These are phyloP conservation scores for Sanghuangporus baumii DNA, from an alignment of 1,284 basidiomycete species.

Conservation along the genomic window DNA sequence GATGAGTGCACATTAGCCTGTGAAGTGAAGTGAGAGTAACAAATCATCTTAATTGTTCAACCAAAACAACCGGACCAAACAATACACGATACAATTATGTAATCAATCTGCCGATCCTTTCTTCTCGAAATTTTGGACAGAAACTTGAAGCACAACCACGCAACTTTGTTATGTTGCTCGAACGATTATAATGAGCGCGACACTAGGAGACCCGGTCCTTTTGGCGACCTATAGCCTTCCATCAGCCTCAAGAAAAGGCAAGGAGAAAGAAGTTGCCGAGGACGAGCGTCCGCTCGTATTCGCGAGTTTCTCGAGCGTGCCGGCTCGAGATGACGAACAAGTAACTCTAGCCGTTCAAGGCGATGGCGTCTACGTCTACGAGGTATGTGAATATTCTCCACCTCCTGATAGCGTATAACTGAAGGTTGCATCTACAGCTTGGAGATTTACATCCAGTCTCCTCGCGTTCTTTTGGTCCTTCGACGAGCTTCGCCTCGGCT, in stretches of 20 bases:
- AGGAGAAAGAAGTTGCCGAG: slow-evolving; percentile 21
- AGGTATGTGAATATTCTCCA: slow-evolving; percentile 43
- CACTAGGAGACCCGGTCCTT: slow-evolving; percentile 54
- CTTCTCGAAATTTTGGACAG: too few species aligned
- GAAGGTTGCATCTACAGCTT: slow-evolving; percentile 34
- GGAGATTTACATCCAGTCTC: slow-evolving; percentile 59
- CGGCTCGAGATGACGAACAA: slow-evolving; percentile 42
- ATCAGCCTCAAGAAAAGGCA: slow-evolving; percentile 21
- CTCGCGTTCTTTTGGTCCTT: slow-evolving; percentile 63
- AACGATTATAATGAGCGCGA: slow-evolving; percentile 35
- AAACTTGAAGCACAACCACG: background rate
- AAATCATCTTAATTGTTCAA: too few species aligned
- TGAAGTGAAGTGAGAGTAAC: too few species aligned
- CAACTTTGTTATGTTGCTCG: background rate
- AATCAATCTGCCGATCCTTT: too few species aligned
- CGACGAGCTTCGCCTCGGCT: slow-evolving; percentile 53
- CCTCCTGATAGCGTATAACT: background rate
- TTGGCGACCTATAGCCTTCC: slow-evolving; percentile 44
- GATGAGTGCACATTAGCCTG: background rate
- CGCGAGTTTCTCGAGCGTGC: slow-evolving; percentile 34
- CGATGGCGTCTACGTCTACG: slow-evolving; percentile 67
- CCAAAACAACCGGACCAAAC: too few species aligned
- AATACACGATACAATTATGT: too few species aligned
- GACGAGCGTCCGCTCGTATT: slow-evolving; percentile 31
- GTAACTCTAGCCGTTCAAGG: slow-evolving; percentile 60